Percentiles rank a stretch among this genome's conserved stretches.
phyloP scores from a whole-genome alignment of 202 grass and related monocot genomes.

The Schoenoplectus triqueter region DNA sequence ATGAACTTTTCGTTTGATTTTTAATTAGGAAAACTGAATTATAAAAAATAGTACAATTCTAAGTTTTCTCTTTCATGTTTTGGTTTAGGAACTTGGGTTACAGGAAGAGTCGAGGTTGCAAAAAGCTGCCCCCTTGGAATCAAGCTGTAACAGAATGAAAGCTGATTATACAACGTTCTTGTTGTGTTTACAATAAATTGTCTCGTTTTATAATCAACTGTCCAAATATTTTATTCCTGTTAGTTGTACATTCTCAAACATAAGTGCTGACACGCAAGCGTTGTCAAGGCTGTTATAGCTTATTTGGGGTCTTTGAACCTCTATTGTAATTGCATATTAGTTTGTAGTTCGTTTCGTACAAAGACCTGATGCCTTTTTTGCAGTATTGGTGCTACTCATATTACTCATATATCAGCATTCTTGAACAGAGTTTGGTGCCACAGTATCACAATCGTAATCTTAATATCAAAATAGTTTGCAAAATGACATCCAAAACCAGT shows the following conservation, averaged over 20 bases:
- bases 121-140: constrained; percentile 52
- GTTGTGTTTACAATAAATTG: not conserved
- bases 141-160: constrained; percentile 16
- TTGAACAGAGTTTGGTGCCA: not conserved
- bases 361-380: not conserved
- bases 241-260: not conserved
- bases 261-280: constrained; percentile 8
- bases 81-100: constrained; percentile 35
- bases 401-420: not conserved
- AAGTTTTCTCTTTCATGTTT: constrained; percentile 20
- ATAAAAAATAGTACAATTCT: constrained; percentile 48
- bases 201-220: not conserved
- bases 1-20: constrained; percentile 43
- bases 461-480: not conserved
- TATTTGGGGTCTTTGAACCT: not conserved
- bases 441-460: no score
- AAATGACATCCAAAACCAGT: not conserved
- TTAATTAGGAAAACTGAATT: constrained; percentile 56
- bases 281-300: not conserved
- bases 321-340: not conserved
- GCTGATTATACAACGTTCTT: constrained; percentile 13
- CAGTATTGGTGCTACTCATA: not conserved
- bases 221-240: constrained; percentile 1
- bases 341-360: not conserved
- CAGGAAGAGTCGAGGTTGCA: constrained; percentile 38